Evolutionary conservation across 2,329 filamentous ascomycete genomes (phyloP).

Genomic region (Penicillium nordicum): DNA sequence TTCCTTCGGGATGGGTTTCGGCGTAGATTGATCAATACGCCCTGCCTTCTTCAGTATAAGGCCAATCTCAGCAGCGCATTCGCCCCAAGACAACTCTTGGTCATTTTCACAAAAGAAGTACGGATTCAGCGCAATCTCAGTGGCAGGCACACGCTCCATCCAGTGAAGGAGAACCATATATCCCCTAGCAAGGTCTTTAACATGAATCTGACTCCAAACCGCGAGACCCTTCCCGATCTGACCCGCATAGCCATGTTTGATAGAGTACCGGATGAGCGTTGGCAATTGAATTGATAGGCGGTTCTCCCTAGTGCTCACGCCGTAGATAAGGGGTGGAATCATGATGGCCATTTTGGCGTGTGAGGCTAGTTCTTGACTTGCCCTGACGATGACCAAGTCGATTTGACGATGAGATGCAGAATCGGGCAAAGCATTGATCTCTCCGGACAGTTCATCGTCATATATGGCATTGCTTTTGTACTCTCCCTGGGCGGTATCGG

Average conservation of each 20-base stretch:
- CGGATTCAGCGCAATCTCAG: constrained; percentile 41
- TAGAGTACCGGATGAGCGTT: constrained; percentile 46
- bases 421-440: neutral
- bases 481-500: neutral
- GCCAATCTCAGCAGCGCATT: constrained; percentile 5
- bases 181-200: constrained; percentile 46
- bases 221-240: constrained; percentile 45
- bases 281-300: constrained; percentile 50
- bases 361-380: neutral
- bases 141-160: constrained; percentile 36
- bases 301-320: constrained; percentile 43
- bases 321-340: constrained; percentile 8
- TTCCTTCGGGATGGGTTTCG: neutral
- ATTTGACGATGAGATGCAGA: constrained; percentile 1
- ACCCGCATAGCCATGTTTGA: constrained; percentile 49
- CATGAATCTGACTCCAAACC: constrained; percentile 47
- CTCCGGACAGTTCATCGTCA: neutral
- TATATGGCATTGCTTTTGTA: neutral
- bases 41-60: neutral
- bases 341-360: constrained; percentile 8
- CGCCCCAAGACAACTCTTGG: constrained; percentile 3
- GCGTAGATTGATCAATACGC: neutral
- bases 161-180: constrained; percentile 48
- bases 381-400: neutral
- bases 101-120: constrained; percentile 50